A percentile compares a stretch with the other conserved stretches of the same genome.
Evolutionary conservation across 2,329 filamentous ascomycete genomes (phyloP).

Genomic region (Ophiostoma triangulosporum): DNA sequence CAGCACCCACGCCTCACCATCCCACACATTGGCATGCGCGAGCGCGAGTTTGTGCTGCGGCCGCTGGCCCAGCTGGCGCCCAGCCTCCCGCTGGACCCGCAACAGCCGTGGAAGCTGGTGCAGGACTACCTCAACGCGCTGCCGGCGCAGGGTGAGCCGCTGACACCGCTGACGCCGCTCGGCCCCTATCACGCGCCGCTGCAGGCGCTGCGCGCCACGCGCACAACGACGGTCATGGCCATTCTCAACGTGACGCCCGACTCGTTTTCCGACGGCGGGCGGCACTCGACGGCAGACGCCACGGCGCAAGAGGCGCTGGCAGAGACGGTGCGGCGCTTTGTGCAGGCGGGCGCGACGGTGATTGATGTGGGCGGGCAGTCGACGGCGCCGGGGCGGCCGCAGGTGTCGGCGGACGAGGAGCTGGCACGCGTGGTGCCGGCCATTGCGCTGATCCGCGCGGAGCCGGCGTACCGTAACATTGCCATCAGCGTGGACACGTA

Average conservation of each 20-base stretch:
- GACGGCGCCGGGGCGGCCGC: constrained; percentile 61
- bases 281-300: constrained; percentile 34
- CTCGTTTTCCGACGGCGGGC: constrained; percentile 87
- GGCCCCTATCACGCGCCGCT: constrained; percentile 37
- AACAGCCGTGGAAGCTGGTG: constrained; percentile 45
- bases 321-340: constrained; percentile 45
- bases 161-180: constrained; percentile 47
- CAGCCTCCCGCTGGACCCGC: constrained; percentile 29
- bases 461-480: constrained; percentile 21
- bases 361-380: constrained; percentile 92
- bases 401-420: constrained; percentile 63
- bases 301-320: constrained; percentile 34
- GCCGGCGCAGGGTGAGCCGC: constrained; percentile 30
- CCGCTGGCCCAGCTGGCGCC: constrained; percentile 61
- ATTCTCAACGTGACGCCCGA: constrained; percentile 92
- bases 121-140: constrained; percentile 50
- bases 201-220: constrained; percentile 41
- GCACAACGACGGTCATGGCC: constrained; percentile 72
- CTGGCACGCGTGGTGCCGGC: constrained; percentile 63
- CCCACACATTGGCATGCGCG: constrained; percentile 72
- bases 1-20: constrained; percentile 62
- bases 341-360: constrained; percentile 61
- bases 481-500: constrained; percentile 88
- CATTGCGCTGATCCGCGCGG: constrained; percentile 56
- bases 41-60: constrained; percentile 85